Evolutionary conservation across 805 yeast genomes (phyloP), one percentile per base, ranked within the genome.

Genomic region (Brettanomyces naardenensis): DNA sequence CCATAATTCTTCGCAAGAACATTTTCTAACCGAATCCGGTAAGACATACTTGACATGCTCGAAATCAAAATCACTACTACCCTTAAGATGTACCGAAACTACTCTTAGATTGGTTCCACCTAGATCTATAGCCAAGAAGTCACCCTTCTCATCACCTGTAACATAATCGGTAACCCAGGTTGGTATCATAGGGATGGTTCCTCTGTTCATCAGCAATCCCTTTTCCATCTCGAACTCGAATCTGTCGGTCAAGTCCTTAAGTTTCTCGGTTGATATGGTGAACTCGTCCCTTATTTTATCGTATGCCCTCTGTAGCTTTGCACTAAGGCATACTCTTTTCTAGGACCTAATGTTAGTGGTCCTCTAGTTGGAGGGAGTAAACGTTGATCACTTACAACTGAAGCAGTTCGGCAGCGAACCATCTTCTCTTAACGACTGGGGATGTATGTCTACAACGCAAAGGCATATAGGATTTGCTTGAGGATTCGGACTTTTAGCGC

Each of bases 91-190:
- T 53, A 90, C 90, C 57, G 82, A 73, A 41, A 90, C 95, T 35
- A 88, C 95, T 61, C 98, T 78, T 62, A 90, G 72, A 67, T 90
- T 90, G 45, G 98, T 90, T 45, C 98, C 98, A 59, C 98, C 98
- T 66, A 90, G 73, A 61, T 90, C 98, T 43, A 92, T 82, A 37
- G 97, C 97, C 58, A 90, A 66, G 63, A 73, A 90, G 49, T 86
- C 80, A 47, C 98, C 98, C 30, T 71, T 73, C 62, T 90, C 98
- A 49, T 77, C 66, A 47, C 98, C 98, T 36, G 90, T 80, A 47
- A 97, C 97, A 68, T 69, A 82, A 54, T 83, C 94, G 71, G 88
- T 68, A 39, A 90, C 97, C 97, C 97, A 90, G 44, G 94, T 85
- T 34, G 95, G 95, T 57, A 82, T 88, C 97, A 90, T 90, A 44